Conservation (phyloP, 163 green algal species). For the Scenedesmus sp. region DNA sequence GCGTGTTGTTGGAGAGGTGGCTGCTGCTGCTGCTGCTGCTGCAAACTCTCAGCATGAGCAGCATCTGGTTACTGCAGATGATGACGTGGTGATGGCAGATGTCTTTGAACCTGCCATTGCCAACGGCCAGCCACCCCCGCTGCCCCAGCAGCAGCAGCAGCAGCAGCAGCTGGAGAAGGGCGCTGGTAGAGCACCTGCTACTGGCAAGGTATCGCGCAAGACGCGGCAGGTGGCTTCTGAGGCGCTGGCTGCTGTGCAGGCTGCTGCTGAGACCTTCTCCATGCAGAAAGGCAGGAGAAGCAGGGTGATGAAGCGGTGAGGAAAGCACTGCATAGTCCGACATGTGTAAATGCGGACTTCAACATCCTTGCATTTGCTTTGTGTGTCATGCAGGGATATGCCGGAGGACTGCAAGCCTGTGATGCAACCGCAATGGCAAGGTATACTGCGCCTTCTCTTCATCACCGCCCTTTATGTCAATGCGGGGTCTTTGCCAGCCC, state of each 20-base stretch:
- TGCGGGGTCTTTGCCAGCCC: background rate
- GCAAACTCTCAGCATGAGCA: slow-evolving; percentile 3
- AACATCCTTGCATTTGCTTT: background rate
- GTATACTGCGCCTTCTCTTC: background rate
- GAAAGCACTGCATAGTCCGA: background rate
- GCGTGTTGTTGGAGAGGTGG: background rate
- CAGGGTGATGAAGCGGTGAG: slow-evolving; percentile 12
- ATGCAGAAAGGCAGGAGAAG: background rate
- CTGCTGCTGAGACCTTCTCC: slow-evolving; percentile 4
- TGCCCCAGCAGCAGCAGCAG: background rate
- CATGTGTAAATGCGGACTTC: background rate
- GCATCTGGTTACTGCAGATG: background rate
- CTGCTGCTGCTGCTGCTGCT: background rate
- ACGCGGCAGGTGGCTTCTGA: background rate
- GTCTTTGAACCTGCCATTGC: background rate
- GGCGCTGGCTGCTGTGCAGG: slow-evolving; percentile 33
- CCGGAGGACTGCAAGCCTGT: no score
- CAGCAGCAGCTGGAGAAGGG: background rate
- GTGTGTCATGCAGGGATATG: background rate
- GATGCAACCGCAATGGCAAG: background rate
- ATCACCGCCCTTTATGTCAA: background rate
- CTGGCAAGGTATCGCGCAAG: background rate
- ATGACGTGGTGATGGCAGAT: background rate
- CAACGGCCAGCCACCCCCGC: background rate
- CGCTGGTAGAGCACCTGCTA: background rate